These are phyloP conservation scores for Gelatoporia subvermispora DNA, from an alignment of 768 basidiomycete species.

Conservation along the genomic window DNA sequence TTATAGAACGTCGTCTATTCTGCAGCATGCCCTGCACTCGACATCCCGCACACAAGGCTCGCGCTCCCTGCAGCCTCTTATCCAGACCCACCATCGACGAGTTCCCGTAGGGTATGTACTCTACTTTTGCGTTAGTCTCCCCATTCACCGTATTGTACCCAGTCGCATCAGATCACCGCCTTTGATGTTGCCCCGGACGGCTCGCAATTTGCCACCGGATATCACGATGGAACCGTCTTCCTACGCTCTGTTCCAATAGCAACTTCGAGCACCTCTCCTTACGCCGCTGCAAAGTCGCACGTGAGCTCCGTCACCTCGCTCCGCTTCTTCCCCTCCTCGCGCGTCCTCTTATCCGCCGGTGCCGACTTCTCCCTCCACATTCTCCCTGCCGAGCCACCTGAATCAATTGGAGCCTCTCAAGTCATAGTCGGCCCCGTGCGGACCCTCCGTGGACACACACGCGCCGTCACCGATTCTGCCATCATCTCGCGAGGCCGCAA, in stretches of 20 bases:
- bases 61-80: constrained; percentile 49
- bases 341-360: constrained; percentile 66
- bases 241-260: constrained; percentile 36
- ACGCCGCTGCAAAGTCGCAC: constrained; percentile 36
- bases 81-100: constrained; percentile 39
- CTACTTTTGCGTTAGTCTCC: neutral
- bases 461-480: constrained; percentile 55
- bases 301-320: constrained; percentile 51
- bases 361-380: constrained; percentile 65
- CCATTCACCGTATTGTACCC: neutral
- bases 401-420: constrained; percentile 13
- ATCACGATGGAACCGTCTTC: constrained; percentile 53
- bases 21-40: constrained; percentile 44
- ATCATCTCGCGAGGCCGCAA: constrained; percentile 66
- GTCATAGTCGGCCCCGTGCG: constrained; percentile 46
- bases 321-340: constrained; percentile 65
- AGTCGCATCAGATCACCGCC: constrained; percentile 55
- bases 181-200: constrained; percentile 60
- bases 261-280: constrained; percentile 11
- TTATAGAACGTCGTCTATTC: constrained; percentile 28
- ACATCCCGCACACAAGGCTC: constrained; percentile 43
- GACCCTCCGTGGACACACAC: constrained; percentile 60
- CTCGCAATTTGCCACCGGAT: constrained; percentile 55
- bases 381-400: constrained; percentile 49
- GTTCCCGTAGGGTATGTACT: constrained; percentile 26